Conservation (phyloP, 2,329 filamentous ascomycete genomes). For the Ophiostoma piceae region DNA sequence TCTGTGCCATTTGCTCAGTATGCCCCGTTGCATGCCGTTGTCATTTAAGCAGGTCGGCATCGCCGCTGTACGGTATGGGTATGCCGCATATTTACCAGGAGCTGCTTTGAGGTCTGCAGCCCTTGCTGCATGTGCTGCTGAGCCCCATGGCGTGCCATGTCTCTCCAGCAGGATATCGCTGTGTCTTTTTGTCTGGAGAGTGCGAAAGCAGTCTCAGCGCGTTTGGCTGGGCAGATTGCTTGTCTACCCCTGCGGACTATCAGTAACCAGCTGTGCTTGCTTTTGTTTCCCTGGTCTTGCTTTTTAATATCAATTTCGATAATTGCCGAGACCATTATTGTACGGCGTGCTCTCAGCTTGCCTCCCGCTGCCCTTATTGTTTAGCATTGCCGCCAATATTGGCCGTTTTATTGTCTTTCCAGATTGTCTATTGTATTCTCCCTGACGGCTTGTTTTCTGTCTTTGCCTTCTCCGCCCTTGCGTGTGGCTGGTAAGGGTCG, state of each 20-base stretch:
- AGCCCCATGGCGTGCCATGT: background rate
- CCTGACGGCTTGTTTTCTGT: background rate
- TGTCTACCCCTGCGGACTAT: background rate
- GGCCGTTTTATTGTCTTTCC: background rate
- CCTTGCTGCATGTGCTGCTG: background rate
- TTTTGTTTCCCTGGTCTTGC: background rate
- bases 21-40: background rate
- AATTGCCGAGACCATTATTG: background rate
- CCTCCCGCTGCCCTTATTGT: background rate
- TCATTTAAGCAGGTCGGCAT: slow-evolving; percentile 3
- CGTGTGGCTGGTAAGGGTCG: background rate
- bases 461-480: background rate
- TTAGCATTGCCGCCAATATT: background rate
- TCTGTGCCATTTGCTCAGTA: background rate
- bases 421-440: background rate
- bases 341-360: background rate
- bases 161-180: background rate
- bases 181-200: no score
- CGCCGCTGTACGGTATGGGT: background rate
- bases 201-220: no score
- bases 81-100: no score
- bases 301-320: background rate
- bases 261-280: background rate
- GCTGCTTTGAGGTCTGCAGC: no score
- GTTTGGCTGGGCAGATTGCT: background rate